Base-by-base conservation (phyloP, 768 basidiomycete species). In the Lentinula boryana region DNA sequence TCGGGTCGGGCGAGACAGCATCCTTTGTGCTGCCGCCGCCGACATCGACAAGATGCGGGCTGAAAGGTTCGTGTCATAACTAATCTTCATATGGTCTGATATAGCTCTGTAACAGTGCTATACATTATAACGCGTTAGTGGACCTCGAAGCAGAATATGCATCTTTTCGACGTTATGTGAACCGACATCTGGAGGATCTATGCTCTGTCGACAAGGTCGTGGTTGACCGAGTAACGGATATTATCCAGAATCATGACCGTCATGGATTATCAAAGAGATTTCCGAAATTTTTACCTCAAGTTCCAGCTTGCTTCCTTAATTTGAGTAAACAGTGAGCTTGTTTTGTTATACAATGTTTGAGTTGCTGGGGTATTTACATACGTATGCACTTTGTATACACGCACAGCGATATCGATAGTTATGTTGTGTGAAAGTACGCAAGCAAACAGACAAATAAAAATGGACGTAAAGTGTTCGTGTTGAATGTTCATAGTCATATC, bases 91-190 rank as follows among this genome's bases (percentile, higher is more conserved):
- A 21, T 7, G 4, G n/a, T 27, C 12, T 18, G 8, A 9, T 9
- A 18, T 9, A 48, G 23, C 46, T 9, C 12, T 12, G 43, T 27
- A 15, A 53, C 31, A 33, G 57, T 38, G 43, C 57, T 35, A 32
- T 36, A 58, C 77, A 82, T 64, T 85, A 82, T 69, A 83, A 86
- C 65, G 68, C 63, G 13, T 69, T 88, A 33, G 77, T 87, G 33
- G 77, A 78, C 57, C 75, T 87, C 16, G 83, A 86, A 65, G 76
- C 78, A 57, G 78, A 80, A 57, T 87, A 86, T 63, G 74, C 79
- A 40, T 69, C 62, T 27, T 73, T 75, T 57, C 74, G 79, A 60
- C 72, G 74, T 46, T 70, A 75, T 33, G 70, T 84, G 38, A 43
- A 67, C 75, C 52, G 64, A 67, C 51, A 71, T 71, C 18, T 80